Base-by-base conservation (phyloP, 2,329 filamentous ascomycete species). In the Xylariaceae sp. region DNA sequence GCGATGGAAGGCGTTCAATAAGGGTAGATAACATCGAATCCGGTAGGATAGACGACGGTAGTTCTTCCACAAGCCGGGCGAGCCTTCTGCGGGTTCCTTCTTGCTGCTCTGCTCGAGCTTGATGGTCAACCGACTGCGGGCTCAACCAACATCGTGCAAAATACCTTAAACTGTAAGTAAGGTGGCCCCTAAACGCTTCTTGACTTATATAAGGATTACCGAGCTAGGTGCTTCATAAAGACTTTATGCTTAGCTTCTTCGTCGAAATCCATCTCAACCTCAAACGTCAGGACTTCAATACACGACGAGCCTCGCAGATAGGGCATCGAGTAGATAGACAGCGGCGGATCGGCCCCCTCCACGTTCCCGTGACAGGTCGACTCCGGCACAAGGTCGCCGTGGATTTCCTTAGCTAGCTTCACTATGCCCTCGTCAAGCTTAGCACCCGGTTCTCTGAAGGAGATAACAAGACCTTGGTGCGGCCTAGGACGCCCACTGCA, bases 111-210 rank as follows among this genome's bases (percentile, higher is more conserved):
- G 39, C 8, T 41, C 41, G 44, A 17, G 28, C 12, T 23, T 45
- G 26, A 26, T 5, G 9, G 43, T 61, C 37, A 51, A 59, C 58
- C 48, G 37, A 34, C 56, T 39, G 48, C 44, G 62, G 55, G 39
- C 46, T 58, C 33, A 52, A 58, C 65, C 60, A 67, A 24, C 64
- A 63, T 62, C 65, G 63, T 40, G 67, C 65, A 66, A 71, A 70
- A 52, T 70, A 70, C 34, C 63, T 63, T 48, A 14, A 23, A 53
- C 46, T 33, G 6, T 57, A 11, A 56, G 28, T 6, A 47, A 46
- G 44, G 28, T 19, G 6, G 26, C 33, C 31, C 19, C 21, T 40
- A 2, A 36, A 57, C 23, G 14, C 23, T 39, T 48, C 24, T 34
- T 1, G n/a, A n/a, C 28, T 41, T 41, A 44, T 3, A 56, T 7